Conservation (phyloP, 2,329 filamentous ascomycete genomes). For the Botryosphaeria dothidea region DNA sequence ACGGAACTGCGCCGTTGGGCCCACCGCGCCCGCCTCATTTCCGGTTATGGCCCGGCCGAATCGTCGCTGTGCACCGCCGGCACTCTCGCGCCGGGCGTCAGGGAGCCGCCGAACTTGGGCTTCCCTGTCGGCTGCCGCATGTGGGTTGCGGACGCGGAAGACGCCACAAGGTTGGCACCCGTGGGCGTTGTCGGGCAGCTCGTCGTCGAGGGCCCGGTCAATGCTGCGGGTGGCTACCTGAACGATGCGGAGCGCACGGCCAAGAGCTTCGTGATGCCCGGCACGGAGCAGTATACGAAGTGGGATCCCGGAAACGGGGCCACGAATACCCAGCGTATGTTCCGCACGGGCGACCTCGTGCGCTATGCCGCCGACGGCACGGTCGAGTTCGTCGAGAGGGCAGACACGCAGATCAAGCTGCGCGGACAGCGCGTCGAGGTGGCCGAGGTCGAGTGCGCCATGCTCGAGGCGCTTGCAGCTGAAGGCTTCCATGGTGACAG, state of each 20-base stretch:
- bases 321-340: conserved; percentile 65
- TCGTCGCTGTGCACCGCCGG: background rate
- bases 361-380: conserved; percentile 75
- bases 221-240: conserved; percentile 70
- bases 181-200: conserved; percentile 75
- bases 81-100: background rate
- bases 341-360: conserved; percentile 80
- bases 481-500: background rate
- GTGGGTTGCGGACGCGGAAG: conserved; percentile 36
- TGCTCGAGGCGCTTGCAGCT: conserved; percentile 56
- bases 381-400: conserved; percentile 69
- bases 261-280: conserved; percentile 61
- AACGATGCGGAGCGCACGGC: conserved; percentile 63
- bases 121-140: conserved; percentile 17
- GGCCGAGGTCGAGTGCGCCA: conserved; percentile 68
- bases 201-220: conserved; percentile 81
- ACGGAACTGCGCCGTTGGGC: conserved; percentile 34
- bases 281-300: background rate
- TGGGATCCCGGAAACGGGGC: conserved; percentile 52
- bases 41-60: conserved; percentile 35
- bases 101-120: conserved; percentile 21
- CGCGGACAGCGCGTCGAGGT: conserved; percentile 79
- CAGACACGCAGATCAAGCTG: conserved; percentile 81
- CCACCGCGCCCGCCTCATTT: conserved; percentile 36
- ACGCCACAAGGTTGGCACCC: conserved; percentile 31